Base-by-base conservation (phyloP, 1,284 basidiomycete species). In the Retiboletus fuscus region DNA sequence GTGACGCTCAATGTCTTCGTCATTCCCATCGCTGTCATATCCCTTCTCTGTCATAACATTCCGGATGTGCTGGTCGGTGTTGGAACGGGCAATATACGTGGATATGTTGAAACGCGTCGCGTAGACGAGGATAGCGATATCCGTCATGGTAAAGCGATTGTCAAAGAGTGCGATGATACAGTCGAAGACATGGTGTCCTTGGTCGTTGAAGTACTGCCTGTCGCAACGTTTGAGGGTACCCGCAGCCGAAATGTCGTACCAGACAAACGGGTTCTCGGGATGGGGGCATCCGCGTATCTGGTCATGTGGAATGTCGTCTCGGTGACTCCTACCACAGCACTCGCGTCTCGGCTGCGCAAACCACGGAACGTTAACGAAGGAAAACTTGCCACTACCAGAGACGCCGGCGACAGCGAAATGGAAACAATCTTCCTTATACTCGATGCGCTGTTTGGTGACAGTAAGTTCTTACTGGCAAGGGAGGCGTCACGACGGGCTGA, bases 361-460 rank as follows among this genome's bases (percentile, higher is more conserved):
- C 73, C 73, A 10, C 73, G 69, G n/a, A 74, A 74, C 64, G 49
- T 74, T 74, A 7, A 74, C 73, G 26, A 74, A 69, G 5, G 73
- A 74, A 28, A 73, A 74, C 39, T 74, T 73, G n/a, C 72, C 72
- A 13, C 72, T 68, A 24, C 72, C 72, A 22, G 72, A 73, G 26
- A 68, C 30, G 2, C 73, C 73, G 1, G 67, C 69, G 39, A 74
- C 6, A 2, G 73, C 73, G 22, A 72, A 69, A 22, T 74, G 73
- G 16, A 69, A 74, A 13, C 26, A 47, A 8, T 66, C 74, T 12
- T 70, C 74, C 28, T 43, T 68, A 53, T 76, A 74, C 34, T 68
- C 68, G 43, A 74, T 49, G 5, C 61, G 63, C 6, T 30, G 39
- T 44, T 73, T 73, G n/a, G 68, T 51, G 2, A 67, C 67, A 4